Evolutionary conservation across 352 stramenopile genomes (phyloP), one percentile per base, ranked within the genome.

Genomic region (Pythium plurisporium): DNA sequence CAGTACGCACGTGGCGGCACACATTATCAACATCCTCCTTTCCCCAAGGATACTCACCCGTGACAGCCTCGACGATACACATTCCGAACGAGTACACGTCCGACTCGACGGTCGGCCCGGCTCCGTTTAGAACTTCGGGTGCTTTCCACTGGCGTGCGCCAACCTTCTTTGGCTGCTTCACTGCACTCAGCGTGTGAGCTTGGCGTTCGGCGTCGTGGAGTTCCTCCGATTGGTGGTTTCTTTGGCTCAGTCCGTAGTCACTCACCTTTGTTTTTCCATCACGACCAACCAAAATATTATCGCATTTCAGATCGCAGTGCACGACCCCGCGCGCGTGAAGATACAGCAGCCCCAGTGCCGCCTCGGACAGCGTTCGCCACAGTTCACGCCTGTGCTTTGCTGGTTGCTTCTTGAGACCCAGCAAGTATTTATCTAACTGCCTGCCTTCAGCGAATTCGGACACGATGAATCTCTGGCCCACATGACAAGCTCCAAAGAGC

Each of bases 331-430:
- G 54, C 14, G 43, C 43, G 60, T 96, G 86, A 14, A 96, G 64
- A 46, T 91, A 95, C 27, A 62, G 47, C 4, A 96, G 55, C 0
- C 82, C 88, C 17, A 81, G 31, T 3, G 72, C 67, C 1, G 72
- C 69, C 37, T 84, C 62, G 49, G 76, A 68, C 25, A 86, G 69
- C 2, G 55, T 50, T 2, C 41, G 50, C 61, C 64, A 73, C 11
- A 74, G 34, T 20, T 61, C 42, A 12, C 55, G 26, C 54, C 43
- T 59, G 37, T 55, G 64, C 29, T 68, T 36, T 2, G 22, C 2
- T 22, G 5, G 14, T 34, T 11, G 15, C 43, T n/a, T 48, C 19
- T 43, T n/a, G n/a, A 53, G 45, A 42, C 29, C 15, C 2, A 3
- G n/a, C 20, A 86, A 72, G 43, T 67, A 82, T 19, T 59, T 36